Evolutionary conservation across 2,329 filamentous ascomycete genomes (phyloP).

Genomic region (Pseudogymnoascus sp.): DNA sequence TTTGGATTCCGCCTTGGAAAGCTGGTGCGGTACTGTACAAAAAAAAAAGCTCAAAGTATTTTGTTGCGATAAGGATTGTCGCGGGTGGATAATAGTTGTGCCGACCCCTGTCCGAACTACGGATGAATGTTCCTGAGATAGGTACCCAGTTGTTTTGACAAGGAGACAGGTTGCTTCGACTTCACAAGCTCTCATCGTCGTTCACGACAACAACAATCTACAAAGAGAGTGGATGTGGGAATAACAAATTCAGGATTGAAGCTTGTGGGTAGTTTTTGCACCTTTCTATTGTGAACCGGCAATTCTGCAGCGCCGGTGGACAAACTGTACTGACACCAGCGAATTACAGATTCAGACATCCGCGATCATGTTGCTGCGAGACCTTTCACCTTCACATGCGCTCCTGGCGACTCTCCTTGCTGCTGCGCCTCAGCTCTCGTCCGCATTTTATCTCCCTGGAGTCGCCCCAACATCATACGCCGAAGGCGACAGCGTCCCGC

Average conservation of each 20-base stretch:
- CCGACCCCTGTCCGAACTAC: not conserved
- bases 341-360: not conserved
- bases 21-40: not conserved
- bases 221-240: not conserved
- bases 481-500: slow-evolving; percentile 66
- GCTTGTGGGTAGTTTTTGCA: not conserved
- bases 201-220: slow-evolving; percentile 1
- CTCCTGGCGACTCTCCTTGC: slow-evolving; percentile 42
- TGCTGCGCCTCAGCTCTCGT: slow-evolving; percentile 40
- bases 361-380: slow-evolving; percentile 23
- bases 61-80: slow-evolving; percentile 7
- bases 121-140: slow-evolving; percentile 4
- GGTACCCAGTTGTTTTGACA: slow-evolving; percentile 4
- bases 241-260: not conserved
- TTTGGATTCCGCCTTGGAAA: slow-evolving; percentile 4
- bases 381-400: slow-evolving; percentile 33
- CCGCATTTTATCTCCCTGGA: slow-evolving; percentile 91
- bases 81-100: not conserved
- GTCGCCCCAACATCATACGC: slow-evolving; percentile 92
- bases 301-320: not conserved
- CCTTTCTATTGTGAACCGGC: not conserved
- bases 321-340: not conserved
- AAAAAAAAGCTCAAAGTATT: slow-evolving; percentile 9
- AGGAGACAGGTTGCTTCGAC: slow-evolving; percentile 5
- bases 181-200: slow-evolving; percentile 7